These are phyloP conservation scores for Turnera subulata DNA, from an alignment of 345 rosid species.

Conservation along the genomic window DNA sequence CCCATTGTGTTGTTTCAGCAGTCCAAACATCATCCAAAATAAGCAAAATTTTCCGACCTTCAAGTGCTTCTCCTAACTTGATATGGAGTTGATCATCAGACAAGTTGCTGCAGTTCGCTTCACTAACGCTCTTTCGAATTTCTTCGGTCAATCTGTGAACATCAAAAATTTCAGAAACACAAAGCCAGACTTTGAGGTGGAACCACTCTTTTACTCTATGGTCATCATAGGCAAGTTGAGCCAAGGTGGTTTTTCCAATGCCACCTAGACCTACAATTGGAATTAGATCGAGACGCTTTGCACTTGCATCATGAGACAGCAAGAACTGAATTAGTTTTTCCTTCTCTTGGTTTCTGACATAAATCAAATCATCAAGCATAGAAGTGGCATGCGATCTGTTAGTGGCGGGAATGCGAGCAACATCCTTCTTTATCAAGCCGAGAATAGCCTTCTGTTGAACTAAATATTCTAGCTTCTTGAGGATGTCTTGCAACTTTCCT, in stretches of 20 bases:
- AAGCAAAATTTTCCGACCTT: neutral
- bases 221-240: slow-evolving; percentile 3
- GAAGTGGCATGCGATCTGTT: slow-evolving; percentile 15
- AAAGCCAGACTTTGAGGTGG: slow-evolving; percentile 4
- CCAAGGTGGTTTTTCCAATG: slow-evolving; percentile 2
- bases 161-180: slow-evolving; percentile 5
- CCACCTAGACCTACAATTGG: slow-evolving; percentile 21
- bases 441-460: slow-evolving; percentile 7
- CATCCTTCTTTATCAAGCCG: slow-evolving; percentile 3
- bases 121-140: neutral
- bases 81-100: neutral
- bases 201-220: neutral
- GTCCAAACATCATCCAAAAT: neutral
- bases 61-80: neutral
- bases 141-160: neutral
- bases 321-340: slow-evolving; percentile 1
- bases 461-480: slow-evolving; percentile 9
- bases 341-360: slow-evolving; percentile 19
- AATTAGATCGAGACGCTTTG: slow-evolving; percentile 12
- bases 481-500: slow-evolving; percentile 3
- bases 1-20: neutral
- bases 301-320: neutral
- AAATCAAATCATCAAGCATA: slow-evolving; percentile 20
- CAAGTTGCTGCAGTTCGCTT: neutral
- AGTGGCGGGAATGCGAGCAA: neutral